Base-by-base conservation (phyloP, 2,329 filamentous ascomycete genomes). In the Aspergillus sp. region DNA sequence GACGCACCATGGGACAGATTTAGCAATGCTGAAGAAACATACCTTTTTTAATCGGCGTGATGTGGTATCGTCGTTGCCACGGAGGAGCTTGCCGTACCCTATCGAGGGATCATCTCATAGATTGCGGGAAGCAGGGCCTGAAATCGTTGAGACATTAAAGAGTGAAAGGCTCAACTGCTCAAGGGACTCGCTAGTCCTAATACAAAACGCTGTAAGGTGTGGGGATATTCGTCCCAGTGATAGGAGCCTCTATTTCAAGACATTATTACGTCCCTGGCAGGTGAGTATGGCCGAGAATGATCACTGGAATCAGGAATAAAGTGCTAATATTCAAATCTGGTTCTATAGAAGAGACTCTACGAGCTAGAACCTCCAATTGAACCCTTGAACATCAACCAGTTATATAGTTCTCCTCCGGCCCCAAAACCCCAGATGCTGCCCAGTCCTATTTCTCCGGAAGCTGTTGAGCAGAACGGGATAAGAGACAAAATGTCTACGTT, bases 1-100 rank as follows among this genome's bases (percentile, higher is more conserved):
- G 3, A 65, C 62, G 3, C 67, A 74, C 29, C 60, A 68, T 2
- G 74, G 73, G 44, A 70, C 74, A 50, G 63, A 68, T 0, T 50
- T 74, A 1, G 51, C 57, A 0, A 76, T 72, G 67, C 67, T 71
- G 2, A 48, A 53, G 10, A 39, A 10, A 0, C 59, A 38, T 26
- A 19, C 48, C 8, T 29, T 26, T 28, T 50, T 52, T 33, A 4
- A 28, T 3, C 29, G 26, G 1, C 8, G 45, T 4, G 47, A 44
- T 1, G 8, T 42, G 4, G 7, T 44, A 0, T n/a, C 48, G 7
- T 3, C 29, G 32, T 42, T 44, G 28, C 12, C 44, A 4, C 29
- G 48, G 39, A 43, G n/a, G 9, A 29, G 34, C 26, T 32, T 10
- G 7, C 19, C 33, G n/a, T 36, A 35, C 28, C 12, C 19, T 9